phyloP scores from a whole-genome alignment of 1,139 yeast species.

The Blastobotrys serpentis region DNA sequence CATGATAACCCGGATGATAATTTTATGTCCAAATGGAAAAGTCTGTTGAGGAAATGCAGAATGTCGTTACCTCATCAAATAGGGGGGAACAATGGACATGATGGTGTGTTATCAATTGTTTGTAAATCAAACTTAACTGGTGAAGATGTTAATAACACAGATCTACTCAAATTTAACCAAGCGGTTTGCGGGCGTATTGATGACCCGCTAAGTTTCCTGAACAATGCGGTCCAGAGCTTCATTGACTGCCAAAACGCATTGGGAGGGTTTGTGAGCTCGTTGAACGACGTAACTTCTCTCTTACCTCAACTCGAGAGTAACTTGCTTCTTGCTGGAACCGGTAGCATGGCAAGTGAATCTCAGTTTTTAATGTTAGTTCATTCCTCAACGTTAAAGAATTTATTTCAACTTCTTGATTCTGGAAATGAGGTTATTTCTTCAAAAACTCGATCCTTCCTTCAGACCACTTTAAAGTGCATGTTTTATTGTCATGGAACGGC shows the following conservation, averaged over 20 bases:
- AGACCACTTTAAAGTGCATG: neutral
- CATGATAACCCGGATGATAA: neutral
- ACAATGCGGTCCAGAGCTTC: neutral
- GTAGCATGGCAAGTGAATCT: neutral
- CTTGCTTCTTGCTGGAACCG: neutral
- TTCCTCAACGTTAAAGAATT: neutral
- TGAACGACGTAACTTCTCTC: neutral
- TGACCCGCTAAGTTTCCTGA: neutral
- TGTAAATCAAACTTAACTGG: neutral
- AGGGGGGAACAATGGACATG: neutral
- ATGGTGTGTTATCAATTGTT: neutral
- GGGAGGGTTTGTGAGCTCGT: neutral
- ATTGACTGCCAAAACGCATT: neutral
- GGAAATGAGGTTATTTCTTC: neutral
- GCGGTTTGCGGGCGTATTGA: neutral
- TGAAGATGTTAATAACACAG: neutral
- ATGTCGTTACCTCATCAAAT: neutral
- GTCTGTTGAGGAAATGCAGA: neutral
- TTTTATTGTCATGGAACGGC: neutral
- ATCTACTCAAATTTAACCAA: neutral
- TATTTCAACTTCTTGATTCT: conserved; percentile 7
- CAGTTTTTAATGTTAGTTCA: neutral
- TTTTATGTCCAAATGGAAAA: neutral
- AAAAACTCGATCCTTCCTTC: conserved; percentile 5
- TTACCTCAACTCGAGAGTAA: neutral